Conservation (phyloP, 2,329 filamentous ascomycete genomes). For the Pyrenophora seminiperda region DNA sequence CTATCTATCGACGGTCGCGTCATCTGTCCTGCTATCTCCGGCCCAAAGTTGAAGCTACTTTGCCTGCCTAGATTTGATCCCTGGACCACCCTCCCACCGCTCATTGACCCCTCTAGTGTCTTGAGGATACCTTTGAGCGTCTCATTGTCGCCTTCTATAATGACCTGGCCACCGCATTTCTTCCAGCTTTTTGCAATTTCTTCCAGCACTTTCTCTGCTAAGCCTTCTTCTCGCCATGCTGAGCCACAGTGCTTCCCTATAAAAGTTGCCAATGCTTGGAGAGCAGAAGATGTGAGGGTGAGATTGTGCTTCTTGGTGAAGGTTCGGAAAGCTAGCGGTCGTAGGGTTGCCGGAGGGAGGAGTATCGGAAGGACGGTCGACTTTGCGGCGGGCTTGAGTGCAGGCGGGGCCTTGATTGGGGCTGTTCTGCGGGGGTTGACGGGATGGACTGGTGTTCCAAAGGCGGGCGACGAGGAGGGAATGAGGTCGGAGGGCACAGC, state of each 20-base stretch:
- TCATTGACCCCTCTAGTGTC: conserved; percentile 85
- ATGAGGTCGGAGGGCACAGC: conserved; percentile 61
- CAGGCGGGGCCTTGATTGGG: conserved; percentile 52
- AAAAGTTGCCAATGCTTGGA: conserved; percentile 84
- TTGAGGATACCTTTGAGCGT: conserved; percentile 80
- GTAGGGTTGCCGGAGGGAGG: conserved; percentile 81
- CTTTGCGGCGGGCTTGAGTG: conserved; percentile 58
- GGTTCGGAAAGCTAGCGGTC: conserved; percentile 89
- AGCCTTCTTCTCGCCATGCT: conserved; percentile 92
- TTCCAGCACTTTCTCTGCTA: conserved; percentile 90
- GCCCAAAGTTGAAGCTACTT: conserved; percentile 67
- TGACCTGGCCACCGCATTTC: conserved; percentile 82
- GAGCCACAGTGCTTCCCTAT: conserved; percentile 93
- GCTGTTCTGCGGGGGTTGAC: conserved; percentile 61
- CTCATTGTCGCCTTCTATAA: conserved; percentile 79
- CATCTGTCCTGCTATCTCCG: conserved; percentile 32
- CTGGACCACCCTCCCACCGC: conserved; percentile 72
- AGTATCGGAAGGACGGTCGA: conserved; percentile 81
- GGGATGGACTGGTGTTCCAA: conserved; percentile 83
- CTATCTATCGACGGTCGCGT: conserved; percentile 57
- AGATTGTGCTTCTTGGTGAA: conserved; percentile 98
- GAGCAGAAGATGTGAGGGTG: conserved; percentile 83
- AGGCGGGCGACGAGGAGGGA: conserved; percentile 87
- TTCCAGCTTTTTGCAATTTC: conserved; percentile 94
- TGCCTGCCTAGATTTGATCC: conserved; percentile 64